Percentiles rank a stretch among this genome's conserved stretches.
Evolutionary conservation across 257 asterid species (phyloP).

Genomic region (Gynochthodes officinalis): DNA sequence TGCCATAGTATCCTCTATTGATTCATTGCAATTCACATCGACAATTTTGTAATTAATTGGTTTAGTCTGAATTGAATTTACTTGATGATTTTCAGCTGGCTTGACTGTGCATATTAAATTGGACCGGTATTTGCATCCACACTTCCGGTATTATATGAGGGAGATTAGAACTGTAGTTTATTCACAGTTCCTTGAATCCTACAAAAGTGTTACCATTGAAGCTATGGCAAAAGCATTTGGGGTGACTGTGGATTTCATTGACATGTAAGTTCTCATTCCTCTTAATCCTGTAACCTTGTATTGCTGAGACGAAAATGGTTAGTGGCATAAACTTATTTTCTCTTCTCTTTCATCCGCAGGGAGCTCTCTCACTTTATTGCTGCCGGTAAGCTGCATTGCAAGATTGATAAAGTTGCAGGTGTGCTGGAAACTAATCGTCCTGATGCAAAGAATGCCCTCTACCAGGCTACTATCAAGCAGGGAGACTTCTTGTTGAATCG

Average conservation of each 20-base stretch:
- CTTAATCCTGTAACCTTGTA: not conserved
- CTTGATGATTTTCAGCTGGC: conserved; percentile 55
- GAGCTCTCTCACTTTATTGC: conserved; percentile 81
- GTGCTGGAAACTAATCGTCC: conserved; percentile 89
- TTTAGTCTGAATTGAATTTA: not conserved
- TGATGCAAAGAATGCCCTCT: conserved; percentile 88
- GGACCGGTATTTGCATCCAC: conserved; percentile 71
- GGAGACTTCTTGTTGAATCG: conserved; percentile 93
- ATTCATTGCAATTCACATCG: not conserved
- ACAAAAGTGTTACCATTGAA: conserved; percentile 76
- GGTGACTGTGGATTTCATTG: conserved; percentile 70
- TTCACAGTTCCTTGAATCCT: conserved; percentile 83
- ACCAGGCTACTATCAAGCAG: conserved; percentile 88
- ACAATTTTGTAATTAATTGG: not conserved
- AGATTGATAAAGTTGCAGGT: conserved; percentile 84
- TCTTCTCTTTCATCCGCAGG: conserved; percentile 38
- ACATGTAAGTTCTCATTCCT: conserved; percentile 40
- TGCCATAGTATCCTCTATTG: not conserved
- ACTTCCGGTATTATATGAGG: conserved; percentile 77
- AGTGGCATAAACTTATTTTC: not conserved
- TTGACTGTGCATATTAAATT: conserved; percentile 62
- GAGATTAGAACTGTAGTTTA: conserved; percentile 73
- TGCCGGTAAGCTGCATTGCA: conserved; percentile 80
- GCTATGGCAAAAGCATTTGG: conserved; percentile 87
- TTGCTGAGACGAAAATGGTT: not conserved